Base-by-base conservation (phyloP, 768 basidiomycete species). In the Pleurotus sapidus region DNA sequence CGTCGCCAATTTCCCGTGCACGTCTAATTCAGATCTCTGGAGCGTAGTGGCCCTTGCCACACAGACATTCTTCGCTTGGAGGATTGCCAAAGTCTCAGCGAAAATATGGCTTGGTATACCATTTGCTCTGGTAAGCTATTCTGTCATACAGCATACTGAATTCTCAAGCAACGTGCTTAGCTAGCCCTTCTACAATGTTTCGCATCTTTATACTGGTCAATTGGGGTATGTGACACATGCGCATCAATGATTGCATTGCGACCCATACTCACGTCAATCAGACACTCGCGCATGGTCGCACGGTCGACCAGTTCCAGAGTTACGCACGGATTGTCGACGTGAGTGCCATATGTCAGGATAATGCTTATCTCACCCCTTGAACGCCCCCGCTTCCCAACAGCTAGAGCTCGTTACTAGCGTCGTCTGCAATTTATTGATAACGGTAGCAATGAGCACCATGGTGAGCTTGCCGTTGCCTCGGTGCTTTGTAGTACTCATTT, bases 361-460 rank as follows among this genome's bases (percentile, higher is more conserved):
- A 20, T 18, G 38, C n/a, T 37, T 17, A 5, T 30, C 30, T 7
- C 11, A 45, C 43, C 43, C n/a, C 23, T 45, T 45, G 43, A n/a
- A 8, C 3, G 34, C 15, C 24, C 38, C 40, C 38, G 37, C 14
- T 11, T 27, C n/a, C 11, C 1, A 15, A 15, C 14, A 17, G 72
- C 25, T 59, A 49, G 60, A 61, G 59, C 57, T 64, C 34, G 48
- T 11, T 20, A 57, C 55, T 5, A 57, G 39, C 17, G 57, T 60
- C 3, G 39, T 46, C 3, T 62, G 59, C 47, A 60, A 64, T 58
- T 15, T 61, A 2, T 46, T 61, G 23, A 64, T 56, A 59, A 69
- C 73, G 68, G 70, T 58, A 62, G 56, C 74, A 68, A 25, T 50
- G 27, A 43, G 55, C 40, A 43, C n/a, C 20, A 57, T 25, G 11